Conservation (phyloP, 2,329 filamentous ascomycete genomes). For the Penicillium digitatum region DNA sequence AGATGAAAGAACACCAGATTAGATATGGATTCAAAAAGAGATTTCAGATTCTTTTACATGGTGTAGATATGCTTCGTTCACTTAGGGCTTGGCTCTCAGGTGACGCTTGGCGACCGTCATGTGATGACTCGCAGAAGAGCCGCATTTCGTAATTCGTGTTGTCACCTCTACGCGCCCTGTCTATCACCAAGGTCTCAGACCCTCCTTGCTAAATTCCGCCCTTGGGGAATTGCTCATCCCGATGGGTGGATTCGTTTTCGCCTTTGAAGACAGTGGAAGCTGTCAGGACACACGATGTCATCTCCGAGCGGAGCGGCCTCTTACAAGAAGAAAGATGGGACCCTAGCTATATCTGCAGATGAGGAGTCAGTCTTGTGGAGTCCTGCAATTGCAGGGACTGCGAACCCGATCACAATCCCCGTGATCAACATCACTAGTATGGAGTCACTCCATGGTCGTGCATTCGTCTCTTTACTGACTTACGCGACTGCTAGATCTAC, state of each 20-base stretch:
- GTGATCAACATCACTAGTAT: slow-evolving; percentile 78
- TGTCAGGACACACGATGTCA: slow-evolving; percentile 38
- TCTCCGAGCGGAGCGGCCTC: slow-evolving; percentile 62
- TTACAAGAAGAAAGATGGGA: slow-evolving; percentile 96
- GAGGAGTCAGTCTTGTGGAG: slow-evolving; percentile 76
- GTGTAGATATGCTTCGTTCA: neutral
- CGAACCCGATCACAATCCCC: slow-evolving; percentile 64
- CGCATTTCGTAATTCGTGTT: slow-evolving; percentile 16
- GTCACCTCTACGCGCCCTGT: slow-evolving; percentile 7
- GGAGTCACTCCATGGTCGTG: slow-evolving; percentile 28
- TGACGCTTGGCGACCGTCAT: slow-evolving; percentile 18
- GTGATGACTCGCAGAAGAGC: slow-evolving; percentile 16
- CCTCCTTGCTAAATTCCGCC: slow-evolving; percentile 19
- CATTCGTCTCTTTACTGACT: slow-evolving; percentile 2
- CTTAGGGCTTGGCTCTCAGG: slow-evolving; percentile 8
- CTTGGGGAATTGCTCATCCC: slow-evolving; percentile 26
- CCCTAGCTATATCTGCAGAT: slow-evolving; percentile 70
- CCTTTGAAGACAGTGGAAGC: slow-evolving; percentile 38
- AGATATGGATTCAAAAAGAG: too few species aligned
- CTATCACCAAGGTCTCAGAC: slow-evolving; percentile 18
- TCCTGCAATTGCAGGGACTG: slow-evolving; percentile 59
- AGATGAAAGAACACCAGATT: too few species aligned
- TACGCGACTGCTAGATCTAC: slow-evolving; percentile 61
- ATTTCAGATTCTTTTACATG: neutral
- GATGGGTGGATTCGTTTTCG: slow-evolving; percentile 36